phyloP scores from a whole-genome alignment of 768 basidiomycete genomes.

The Gymnopilus junonius region DNA sequence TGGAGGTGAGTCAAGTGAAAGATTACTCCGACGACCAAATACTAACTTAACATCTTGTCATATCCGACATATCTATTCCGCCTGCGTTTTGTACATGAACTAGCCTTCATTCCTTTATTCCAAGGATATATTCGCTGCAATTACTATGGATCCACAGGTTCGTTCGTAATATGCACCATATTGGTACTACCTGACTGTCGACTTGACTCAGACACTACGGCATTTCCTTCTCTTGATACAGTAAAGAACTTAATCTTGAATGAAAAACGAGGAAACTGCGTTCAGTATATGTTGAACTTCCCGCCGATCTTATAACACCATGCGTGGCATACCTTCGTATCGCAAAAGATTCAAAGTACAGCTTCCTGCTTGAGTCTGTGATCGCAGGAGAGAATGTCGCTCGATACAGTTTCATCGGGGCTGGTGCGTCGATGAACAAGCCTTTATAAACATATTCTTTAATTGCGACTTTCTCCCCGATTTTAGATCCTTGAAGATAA shows the following conservation, averaged over 20 bases:
- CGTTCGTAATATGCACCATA: conserved; percentile 14
- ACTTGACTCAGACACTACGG: conserved; percentile 57
- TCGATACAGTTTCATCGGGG: conserved; percentile 95
- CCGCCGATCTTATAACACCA: conserved; percentile 96
- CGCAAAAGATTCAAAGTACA: conserved; percentile 90
- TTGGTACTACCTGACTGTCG: neutral
- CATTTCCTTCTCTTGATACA: conserved; percentile 71
- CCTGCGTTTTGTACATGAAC: conserved; percentile 5
- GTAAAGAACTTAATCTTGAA: conserved; percentile 79
- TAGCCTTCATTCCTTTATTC: neutral
- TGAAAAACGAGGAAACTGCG: conserved; percentile 88
- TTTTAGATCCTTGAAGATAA: conserved; percentile 85
- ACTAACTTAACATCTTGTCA: neutral
- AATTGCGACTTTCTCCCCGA: neutral
- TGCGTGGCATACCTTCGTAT: conserved; percentile 95
- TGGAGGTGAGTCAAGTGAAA: conserved; percentile 2
- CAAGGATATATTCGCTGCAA: neutral
- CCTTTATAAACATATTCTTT: neutral
- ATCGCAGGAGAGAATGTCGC: conserved; percentile 89
- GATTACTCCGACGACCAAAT: neutral
- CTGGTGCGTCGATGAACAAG: conserved; percentile 57
- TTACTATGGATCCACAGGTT: conserved; percentile 56
- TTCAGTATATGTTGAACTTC: conserved; percentile 90
- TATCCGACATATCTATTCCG: neutral
- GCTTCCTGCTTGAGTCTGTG: conserved; percentile 94